These are phyloP conservation scores for Pilaira anomala DNA, from an alignment of 192 early-diverging fungal species.

Conservation along the genomic window DNA sequence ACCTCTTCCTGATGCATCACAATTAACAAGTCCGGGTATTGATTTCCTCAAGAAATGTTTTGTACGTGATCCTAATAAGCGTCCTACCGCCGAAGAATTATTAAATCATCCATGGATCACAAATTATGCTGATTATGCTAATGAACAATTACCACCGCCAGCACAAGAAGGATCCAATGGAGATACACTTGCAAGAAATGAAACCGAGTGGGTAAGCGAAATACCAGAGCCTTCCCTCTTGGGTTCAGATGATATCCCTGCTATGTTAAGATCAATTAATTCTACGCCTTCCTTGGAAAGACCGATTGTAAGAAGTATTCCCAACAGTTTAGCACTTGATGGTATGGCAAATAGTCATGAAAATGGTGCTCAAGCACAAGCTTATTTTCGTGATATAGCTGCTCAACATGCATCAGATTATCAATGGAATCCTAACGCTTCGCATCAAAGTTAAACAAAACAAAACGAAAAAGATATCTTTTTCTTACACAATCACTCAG, in stretches of 20 bases:
- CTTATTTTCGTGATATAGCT: constrained; percentile 19
- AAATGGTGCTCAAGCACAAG: constrained; percentile 24
- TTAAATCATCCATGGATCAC: constrained; percentile 71
- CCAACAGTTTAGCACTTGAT: constrained; percentile 24
- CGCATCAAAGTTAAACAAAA: background rate
- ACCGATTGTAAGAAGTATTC: constrained; percentile 17
- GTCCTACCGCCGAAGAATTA: constrained; percentile 74
- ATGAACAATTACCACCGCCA: background rate
- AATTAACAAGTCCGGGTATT: constrained; percentile 65
- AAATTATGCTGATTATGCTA: constrained; percentile 32
- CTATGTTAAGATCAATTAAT: background rate
- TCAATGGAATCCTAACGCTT: constrained; percentile 8
- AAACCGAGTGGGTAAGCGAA: background rate
- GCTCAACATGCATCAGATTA: constrained; percentile 15
- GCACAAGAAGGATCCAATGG: no score
- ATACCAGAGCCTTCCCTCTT: background rate
- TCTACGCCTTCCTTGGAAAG: constrained; percentile 5
- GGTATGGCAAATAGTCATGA: constrained; percentile 11
- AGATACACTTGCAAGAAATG: background rate
- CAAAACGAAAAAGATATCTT: no score
- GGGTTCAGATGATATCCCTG: background rate
- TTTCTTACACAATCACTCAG: no score
- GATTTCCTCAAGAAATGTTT: constrained; percentile 81
- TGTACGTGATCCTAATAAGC: constrained; percentile 60
- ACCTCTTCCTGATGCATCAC: constrained; percentile 67